Evolutionary conservation across 176 grass and related monocot genomes (phyloP).

Genomic region (Oryza australiensis): DNA sequence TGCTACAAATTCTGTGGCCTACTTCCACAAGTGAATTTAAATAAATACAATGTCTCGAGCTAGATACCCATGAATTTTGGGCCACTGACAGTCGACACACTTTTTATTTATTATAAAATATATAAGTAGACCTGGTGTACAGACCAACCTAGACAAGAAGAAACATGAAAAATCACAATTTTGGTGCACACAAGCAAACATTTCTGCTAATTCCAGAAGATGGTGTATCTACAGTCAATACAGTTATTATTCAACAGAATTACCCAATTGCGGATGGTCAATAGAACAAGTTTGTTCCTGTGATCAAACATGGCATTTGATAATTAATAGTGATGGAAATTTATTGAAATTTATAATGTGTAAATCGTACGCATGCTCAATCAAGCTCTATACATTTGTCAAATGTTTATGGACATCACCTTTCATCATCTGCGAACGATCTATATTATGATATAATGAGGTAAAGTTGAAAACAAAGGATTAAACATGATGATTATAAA

Average conservation of each 20-base stretch:
- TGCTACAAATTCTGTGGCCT: neutral
- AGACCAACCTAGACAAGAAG: constrained; percentile 1
- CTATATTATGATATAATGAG: constrained; percentile 16
- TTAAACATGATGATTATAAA: constrained; percentile 10
- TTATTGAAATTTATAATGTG: constrained; percentile 2
- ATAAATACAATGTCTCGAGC: neutral
- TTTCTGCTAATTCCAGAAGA: constrained; percentile 4
- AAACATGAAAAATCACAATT: neutral
- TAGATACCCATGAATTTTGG: neutral
- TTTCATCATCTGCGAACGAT: neutral
- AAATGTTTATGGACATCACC: neutral
- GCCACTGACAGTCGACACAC: neutral
- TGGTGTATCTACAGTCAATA: neutral
- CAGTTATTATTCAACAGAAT: neutral
- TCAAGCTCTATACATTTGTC: constrained; percentile 2
- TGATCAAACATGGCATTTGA: neutral
- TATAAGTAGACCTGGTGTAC: neutral
- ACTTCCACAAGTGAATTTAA: neutral
- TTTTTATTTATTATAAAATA: neutral
- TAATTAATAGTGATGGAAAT: neutral
- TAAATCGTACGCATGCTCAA: constrained; percentile 13
- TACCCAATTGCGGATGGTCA: constrained; percentile 2
- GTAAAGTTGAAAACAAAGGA: constrained; percentile 8
- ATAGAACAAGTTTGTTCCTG: neutral
- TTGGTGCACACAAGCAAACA: neutral